Percentiles rank a stretch among this genome's conserved stretches.
Evolutionary conservation across 352 stramenopile genomes (phyloP).

Genomic region (Pythium chondricola): DNA sequence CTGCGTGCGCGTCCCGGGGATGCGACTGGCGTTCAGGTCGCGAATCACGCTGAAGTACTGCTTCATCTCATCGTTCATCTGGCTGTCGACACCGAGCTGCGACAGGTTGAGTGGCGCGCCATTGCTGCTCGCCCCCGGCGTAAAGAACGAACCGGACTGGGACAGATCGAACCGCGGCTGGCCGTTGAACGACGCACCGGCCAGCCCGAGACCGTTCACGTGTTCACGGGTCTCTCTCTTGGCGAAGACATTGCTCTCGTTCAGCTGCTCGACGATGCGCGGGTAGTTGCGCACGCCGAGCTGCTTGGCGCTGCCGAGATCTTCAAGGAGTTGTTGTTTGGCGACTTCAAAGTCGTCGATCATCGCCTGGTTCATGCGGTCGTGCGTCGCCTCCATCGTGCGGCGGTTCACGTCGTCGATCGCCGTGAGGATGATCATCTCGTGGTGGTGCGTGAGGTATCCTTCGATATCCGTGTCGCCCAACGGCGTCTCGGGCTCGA

Average conservation of each 20-base stretch:
- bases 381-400: constrained; percentile 73
- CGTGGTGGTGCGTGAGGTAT: constrained; percentile 86
- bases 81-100: constrained; percentile 51
- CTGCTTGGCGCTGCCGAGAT: constrained; percentile 57
- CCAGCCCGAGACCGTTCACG: constrained; percentile 36
- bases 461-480: constrained; percentile 82
- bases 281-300: constrained; percentile 71
- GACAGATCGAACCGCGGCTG: constrained; percentile 49
- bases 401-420: constrained; percentile 83
- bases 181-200: constrained; percentile 35
- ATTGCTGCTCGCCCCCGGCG: constrained; percentile 11
- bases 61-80: constrained; percentile 83
- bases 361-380: constrained; percentile 82
- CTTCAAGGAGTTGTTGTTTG: constrained; percentile 71
- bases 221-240: constrained; percentile 23
- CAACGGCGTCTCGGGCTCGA: constrained; percentile 76
- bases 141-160: constrained; percentile 21
- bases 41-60: constrained; percentile 66
- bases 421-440: constrained; percentile 89
- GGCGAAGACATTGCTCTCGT: constrained; percentile 44
- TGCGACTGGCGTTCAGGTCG: constrained; percentile 61
- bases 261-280: constrained; percentile 37
- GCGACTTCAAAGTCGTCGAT: constrained; percentile 80
- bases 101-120: constrained; percentile 41
- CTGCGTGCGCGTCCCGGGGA: constrained; percentile 63